Conservation (phyloP, 1,284 basidiomycete genomes). For the Singerocomus inundabilis region DNA sequence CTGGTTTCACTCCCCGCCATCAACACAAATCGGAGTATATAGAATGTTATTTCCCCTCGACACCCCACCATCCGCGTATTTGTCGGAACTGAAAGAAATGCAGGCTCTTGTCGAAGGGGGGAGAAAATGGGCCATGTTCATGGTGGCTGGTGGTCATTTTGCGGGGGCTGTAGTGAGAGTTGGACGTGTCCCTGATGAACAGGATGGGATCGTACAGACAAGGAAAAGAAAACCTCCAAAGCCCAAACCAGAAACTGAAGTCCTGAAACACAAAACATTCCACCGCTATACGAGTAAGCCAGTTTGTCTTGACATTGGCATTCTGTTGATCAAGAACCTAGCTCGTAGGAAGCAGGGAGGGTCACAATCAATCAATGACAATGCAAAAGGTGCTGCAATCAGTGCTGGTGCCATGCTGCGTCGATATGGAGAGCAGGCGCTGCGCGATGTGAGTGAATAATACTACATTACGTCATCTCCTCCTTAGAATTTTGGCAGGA, state of each 20-base stretch:
- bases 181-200: slow-evolving; percentile 48
- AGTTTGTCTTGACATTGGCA: background rate
- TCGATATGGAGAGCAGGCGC: slow-evolving; percentile 91
- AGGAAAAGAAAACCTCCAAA: slow-evolving; percentile 60
- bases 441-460: slow-evolving; percentile 70
- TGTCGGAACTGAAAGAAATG: slow-evolving; percentile 63
- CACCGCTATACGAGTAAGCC: slow-evolving; percentile 94
- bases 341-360: slow-evolving; percentile 98
- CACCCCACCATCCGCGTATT: slow-evolving; percentile 43
- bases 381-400: slow-evolving; percentile 88
- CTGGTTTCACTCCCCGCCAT: slow-evolving; percentile 87
- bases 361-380: slow-evolving; percentile 90
- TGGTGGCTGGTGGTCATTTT: slow-evolving; percentile 98
- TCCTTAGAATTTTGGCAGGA: slow-evolving; percentile 50
- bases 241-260: slow-evolving; percentile 68
- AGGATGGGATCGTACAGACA: slow-evolving; percentile 28
- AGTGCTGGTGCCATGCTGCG: slow-evolving; percentile 94
- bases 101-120: slow-evolving; percentile 63
- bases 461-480: background rate
- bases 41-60: slow-evolving; percentile 66
- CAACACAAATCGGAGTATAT: slow-evolving; percentile 87
- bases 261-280: slow-evolving; percentile 93
- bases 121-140: slow-evolving; percentile 89
- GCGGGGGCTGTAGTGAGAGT: slow-evolving; percentile 87
- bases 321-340: slow-evolving; percentile 32